phyloP scores from a whole-genome alignment of 768 basidiomycete species.

The Hebeloma cylindrosporum region DNA sequence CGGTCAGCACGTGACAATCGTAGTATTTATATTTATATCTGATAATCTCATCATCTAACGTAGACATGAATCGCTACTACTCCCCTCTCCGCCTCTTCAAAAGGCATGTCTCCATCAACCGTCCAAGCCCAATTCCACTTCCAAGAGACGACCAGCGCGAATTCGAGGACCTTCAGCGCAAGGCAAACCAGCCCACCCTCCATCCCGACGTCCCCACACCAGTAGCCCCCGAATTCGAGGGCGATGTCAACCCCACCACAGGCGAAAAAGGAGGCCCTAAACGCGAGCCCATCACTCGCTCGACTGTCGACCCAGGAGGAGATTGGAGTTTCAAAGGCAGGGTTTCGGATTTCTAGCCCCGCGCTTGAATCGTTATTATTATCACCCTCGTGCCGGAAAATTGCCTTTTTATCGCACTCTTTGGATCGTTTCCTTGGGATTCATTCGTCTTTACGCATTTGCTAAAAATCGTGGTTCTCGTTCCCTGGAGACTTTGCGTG shows the following conservation, averaged over 20 bases:
- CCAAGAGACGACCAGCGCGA: conserved; percentile 77
- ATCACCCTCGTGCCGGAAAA: too few species aligned
- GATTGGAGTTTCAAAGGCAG: conserved; percentile 93
- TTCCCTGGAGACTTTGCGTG: too few species aligned
- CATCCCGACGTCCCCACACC: conserved; percentile 72
- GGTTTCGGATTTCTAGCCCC: conserved; percentile 74
- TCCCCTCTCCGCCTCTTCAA: conserved; percentile 7
- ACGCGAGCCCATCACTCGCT: conserved; percentile 70
- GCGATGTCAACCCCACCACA: conserved; percentile 76
- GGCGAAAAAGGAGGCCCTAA: conserved; percentile 90
- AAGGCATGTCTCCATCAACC: conserved; percentile 40
- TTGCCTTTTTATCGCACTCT: too few species aligned
- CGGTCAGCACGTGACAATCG: too few species aligned
- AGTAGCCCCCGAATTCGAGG: conserved; percentile 69
- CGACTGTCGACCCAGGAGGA: conserved; percentile 53
- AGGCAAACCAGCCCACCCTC: conserved; percentile 52
- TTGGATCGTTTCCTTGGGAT: too few species aligned
- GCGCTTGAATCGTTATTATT: too few species aligned
- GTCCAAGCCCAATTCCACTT: conserved; percentile 75
- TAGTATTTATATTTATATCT: too few species aligned
- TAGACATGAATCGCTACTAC: background rate
- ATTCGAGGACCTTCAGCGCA: conserved; percentile 79
- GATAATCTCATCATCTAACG: background rate
- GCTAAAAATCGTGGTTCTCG: too few species aligned
- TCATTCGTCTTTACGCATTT: too few species aligned